Conservation (phyloP, 768 basidiomycete genomes). For the Nidularia sp. region DNA sequence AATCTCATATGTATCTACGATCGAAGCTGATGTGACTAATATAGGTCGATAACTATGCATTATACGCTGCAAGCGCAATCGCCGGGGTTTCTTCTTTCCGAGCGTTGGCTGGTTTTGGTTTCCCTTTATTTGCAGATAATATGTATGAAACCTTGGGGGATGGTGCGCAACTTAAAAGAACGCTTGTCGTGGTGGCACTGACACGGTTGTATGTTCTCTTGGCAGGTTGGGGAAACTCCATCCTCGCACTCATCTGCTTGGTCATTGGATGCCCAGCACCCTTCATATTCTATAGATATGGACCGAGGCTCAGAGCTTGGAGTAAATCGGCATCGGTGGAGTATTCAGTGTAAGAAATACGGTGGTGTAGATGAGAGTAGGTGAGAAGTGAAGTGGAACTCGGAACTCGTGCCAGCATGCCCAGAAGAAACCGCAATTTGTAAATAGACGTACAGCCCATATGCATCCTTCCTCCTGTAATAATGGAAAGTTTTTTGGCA, state of each 20-base stretch:
- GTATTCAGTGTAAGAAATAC: neutral
- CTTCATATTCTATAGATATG: slow-evolving; percentile 36
- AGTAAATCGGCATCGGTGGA: slow-evolving; percentile 31
- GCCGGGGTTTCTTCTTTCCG: slow-evolving; percentile 54
- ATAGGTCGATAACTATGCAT: slow-evolving; percentile 79
- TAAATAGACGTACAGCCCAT: neutral
- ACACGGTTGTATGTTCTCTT: neutral
- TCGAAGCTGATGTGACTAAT: neutral
- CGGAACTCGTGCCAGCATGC: too few relatives aligned
- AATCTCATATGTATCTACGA: slow-evolving; percentile 5
- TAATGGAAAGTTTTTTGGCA: neutral
- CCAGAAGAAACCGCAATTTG: too few relatives aligned
- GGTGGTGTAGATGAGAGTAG: neutral
- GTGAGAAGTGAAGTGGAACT: too few relatives aligned
- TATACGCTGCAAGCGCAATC: slow-evolving; percentile 59
- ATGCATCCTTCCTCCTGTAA: neutral
- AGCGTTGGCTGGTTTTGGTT: slow-evolving; percentile 56
- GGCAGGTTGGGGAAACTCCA: slow-evolving; percentile 50
- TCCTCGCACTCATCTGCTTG: slow-evolving; percentile 50
- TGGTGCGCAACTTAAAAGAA: slow-evolving; percentile 13
- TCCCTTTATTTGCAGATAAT: slow-evolving; percentile 60
- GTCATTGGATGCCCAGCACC: slow-evolving; percentile 49
- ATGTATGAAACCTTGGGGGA: slow-evolving; percentile 51
- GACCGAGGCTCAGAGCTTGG: slow-evolving; percentile 28
- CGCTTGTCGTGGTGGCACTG: neutral